Base-by-base conservation (phyloP, 148 eudicot species). In the Heliamphora exappendiculata region DNA sequence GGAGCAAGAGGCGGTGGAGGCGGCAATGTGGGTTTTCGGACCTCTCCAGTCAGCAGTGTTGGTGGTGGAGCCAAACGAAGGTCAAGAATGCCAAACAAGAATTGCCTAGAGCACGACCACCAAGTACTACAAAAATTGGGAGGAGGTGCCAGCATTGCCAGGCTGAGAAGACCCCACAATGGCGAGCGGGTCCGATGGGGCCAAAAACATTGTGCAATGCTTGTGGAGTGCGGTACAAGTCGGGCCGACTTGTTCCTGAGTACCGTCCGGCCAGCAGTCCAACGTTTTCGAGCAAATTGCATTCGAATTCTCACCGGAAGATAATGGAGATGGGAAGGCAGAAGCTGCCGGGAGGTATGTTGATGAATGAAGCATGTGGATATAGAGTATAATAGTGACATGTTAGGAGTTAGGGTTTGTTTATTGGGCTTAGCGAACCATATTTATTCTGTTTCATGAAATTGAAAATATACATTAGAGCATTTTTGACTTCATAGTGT, bases 201-300 rank as follows among this genome's bases (percentile, higher is more conserved):
- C 98, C 98, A 0, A 93, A 92, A 64, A 92, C 97, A 3, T 84
- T 92, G 20, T 92, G 94, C 71, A 92, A 92, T 70, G 98, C 98
- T 20, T 93, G 98, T 74, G 98, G 98, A 66, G 98, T 93, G 10
- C 76, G 98, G 80, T 91, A 85, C 79, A 93, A 93, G 84, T 93
- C 98, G 1, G 98, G 98, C 19, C 78, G 98, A 67, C 88, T 93
- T 0, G 87, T 89, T 75, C 91, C 96, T 0, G 96, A 93, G 86
- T 93, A 93, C 58, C 86, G 98, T 4, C 98, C 98, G 0, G 96
- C 96, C 0, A 88, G 77, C 50, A 93, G 98, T 78, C 98, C 98
- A 2, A 91, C 96, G 0, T 93, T 93, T 63, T 91, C 93, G 3
- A 81, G 81, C 9, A 57, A 45, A 42, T 22, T 87, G 85, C 98